Conservation (phyloP, 371 early-diverging fungal genomes). For the Globomyces sp. region DNA sequence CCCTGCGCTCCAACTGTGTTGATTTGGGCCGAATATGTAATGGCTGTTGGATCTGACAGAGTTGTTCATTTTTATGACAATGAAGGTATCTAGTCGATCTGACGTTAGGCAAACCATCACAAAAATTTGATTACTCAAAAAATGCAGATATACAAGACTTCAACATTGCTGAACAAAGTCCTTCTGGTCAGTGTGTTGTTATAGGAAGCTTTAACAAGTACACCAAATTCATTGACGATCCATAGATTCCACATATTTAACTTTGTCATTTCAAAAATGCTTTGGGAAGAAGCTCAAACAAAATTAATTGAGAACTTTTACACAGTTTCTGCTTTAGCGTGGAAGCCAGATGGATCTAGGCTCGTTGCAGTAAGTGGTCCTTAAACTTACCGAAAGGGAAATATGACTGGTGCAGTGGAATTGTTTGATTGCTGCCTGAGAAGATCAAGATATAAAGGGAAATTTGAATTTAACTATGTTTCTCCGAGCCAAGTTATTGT, state of each 20-base stretch:
- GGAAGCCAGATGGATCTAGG: constrained; percentile 59
- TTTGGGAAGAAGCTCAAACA: constrained; percentile 53
- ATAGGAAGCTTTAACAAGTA: constrained; percentile 50
- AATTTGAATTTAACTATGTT: constrained; percentile 61
- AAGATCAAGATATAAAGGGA: constrained; percentile 54
- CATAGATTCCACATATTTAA: constrained; percentile 50
- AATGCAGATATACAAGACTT: constrained; percentile 52
- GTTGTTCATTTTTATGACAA: constrained; percentile 44
- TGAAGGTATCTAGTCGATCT: constrained; percentile 29
- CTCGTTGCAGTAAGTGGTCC: constrained; percentile 39
- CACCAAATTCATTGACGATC: not conserved
- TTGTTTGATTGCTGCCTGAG: constrained; percentile 59
- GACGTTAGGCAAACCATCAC: constrained; percentile 24
- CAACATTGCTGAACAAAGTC: constrained; percentile 40
- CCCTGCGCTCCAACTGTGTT: constrained; percentile 38
- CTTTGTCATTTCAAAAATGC: constrained; percentile 30
- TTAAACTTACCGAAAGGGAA: constrained; percentile 33
- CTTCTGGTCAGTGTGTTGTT: constrained; percentile 50
- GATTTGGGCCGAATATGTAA: constrained; percentile 44
- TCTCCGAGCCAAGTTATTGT: constrained; percentile 58
- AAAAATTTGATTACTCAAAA: constrained; percentile 51
- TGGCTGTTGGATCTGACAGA: constrained; percentile 49
- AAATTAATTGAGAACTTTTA: constrained; percentile 53
- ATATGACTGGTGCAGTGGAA: constrained; percentile 51
- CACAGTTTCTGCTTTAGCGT: constrained; percentile 44